These are phyloP conservation scores for Craterostigma plantagineum DNA, from an alignment of 257 asterid species.

Conservation along the genomic window DNA sequence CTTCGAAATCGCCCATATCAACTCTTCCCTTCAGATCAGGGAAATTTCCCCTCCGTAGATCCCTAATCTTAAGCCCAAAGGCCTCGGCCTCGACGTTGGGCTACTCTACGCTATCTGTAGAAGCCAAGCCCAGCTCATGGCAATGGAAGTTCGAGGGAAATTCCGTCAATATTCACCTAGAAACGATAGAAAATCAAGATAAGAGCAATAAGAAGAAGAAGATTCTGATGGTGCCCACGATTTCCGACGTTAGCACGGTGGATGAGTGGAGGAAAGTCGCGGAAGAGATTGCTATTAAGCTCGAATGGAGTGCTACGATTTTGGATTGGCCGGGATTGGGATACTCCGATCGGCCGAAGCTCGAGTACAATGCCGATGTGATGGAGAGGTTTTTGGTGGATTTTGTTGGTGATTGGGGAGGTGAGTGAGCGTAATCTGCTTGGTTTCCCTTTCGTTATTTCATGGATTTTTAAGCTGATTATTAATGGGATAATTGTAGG, in stretches of 20 bases:
- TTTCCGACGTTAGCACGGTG: constrained; percentile 91
- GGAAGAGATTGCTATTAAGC: constrained; percentile 39
- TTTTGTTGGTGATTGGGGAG: constrained; percentile 42
- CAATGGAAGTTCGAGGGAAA: constrained; percentile 57
- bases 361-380: constrained; percentile 65
- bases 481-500: too few species aligned
- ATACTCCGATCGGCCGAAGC: constrained; percentile 74
- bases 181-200: constrained; percentile 31
- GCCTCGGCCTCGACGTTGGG: too few species aligned
- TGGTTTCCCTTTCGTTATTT: too few species aligned
- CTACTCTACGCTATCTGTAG: neutral
- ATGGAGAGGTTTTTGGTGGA: constrained; percentile 85
- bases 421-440: constrained; percentile 31
- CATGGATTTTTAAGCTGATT: too few species aligned
- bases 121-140: constrained; percentile 28
- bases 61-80: too few species aligned
- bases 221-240: constrained; percentile 70
- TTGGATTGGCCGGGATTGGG: constrained; percentile 99
- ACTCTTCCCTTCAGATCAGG: too few species aligned
- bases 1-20: too few species aligned
- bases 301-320: constrained; percentile 52
- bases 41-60: too few species aligned
- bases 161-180: constrained; percentile 50
- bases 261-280: constrained; percentile 92
- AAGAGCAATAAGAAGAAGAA: constrained; percentile 25